Evolutionary conservation across 768 basidiomycete species (phyloP).

Genomic region (Amanita fuliginea): DNA sequence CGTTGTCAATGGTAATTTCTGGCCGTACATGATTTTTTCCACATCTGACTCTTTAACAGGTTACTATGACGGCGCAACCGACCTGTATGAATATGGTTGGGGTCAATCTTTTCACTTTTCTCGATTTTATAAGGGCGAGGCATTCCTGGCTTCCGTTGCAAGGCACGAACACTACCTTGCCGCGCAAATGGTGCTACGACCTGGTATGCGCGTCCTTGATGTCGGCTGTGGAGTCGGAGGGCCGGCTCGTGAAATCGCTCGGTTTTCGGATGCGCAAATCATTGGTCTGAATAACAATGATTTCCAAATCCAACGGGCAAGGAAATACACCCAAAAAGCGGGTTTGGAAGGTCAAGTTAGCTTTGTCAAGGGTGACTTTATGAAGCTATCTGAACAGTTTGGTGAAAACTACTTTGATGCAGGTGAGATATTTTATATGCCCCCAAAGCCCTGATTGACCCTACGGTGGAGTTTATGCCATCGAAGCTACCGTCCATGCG

Average conservation of each 20-base stretch:
- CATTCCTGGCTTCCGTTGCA: conserved; percentile 63
- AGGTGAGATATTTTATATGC: conserved; percentile 29
- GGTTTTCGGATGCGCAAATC: conserved; percentile 77
- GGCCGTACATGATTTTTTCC: neutral
- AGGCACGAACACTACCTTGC: conserved; percentile 98
- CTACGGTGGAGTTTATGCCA: conserved; percentile 65
- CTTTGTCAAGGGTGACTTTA: conserved; percentile 92
- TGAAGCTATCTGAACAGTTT: conserved; percentile 87
- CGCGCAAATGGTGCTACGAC: conserved; percentile 68
- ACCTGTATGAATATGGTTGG: conserved; percentile 95
- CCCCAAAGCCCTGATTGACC: conserved; percentile 6
- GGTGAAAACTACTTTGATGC: conserved; percentile 93
- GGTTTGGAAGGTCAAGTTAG: conserved; percentile 68
- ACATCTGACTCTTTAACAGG: conserved; percentile 32
- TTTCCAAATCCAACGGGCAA: conserved; percentile 85
- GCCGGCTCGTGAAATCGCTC: conserved; percentile 90
- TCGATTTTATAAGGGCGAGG: conserved; percentile 90
- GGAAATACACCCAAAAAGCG: conserved; percentile 66
- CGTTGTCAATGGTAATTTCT: conserved; percentile 72
- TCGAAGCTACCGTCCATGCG: conserved; percentile 96
- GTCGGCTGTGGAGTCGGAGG: conserved; percentile 98
- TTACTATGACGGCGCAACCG: conserved; percentile 95
- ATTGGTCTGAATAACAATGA: conserved; percentile 94
- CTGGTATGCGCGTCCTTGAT: conserved; percentile 94
- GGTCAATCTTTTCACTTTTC: conserved; percentile 91